Evolutionary conservation across 139 green algal genomes (phyloP), one percentile per base, ranked within the genome.

Genomic region (Ostreobium quekettii): DNA sequence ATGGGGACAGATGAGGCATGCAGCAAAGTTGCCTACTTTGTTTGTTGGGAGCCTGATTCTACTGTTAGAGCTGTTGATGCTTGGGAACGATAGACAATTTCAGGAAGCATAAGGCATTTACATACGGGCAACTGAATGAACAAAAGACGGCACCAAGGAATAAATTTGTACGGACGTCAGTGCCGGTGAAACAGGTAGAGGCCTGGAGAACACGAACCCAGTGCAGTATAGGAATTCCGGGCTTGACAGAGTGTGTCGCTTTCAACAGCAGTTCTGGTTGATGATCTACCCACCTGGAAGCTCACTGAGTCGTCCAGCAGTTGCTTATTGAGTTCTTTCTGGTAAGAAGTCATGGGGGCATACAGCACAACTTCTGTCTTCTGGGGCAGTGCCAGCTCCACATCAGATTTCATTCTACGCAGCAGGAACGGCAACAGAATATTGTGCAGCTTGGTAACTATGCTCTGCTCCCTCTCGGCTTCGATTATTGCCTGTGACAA

Each of bases 361-460:
- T 95, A 97, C 80, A 97, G 70, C 7, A 96, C 48, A 24, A 96
- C 60, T 83, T 97, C 88, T 73, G 80, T 78, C 84, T 97, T 97
- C 61, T 72, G 77, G 2, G 91, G 91, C 68, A 97, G 79, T 58
- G 62, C 71, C 24, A 85, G 85, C 76, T 93, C 79, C 32, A 96
- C 89, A 64, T 97, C 91, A 1, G 71, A 76, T 82, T 97, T 97
- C 36, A 97, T 68, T 7, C 91, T 84, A 26, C 91, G 83, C 71
- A 97, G 80, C 75, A 97, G 75, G 73, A 97, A 97, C 36, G 91
- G 91, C 76, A 85, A 86, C 7, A 97, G 82, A 65, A 97, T 91
- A 42, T 64, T 68, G 71, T 97, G 91, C 77, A 97, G 85, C 83
- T 95, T 96, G 63, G 70, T 81, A 22, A 92, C 79, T 31, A 87